Evolutionary conservation across 2,329 filamentous ascomycete genomes (phyloP), one percentile per base, ranked within the genome.

Genomic region (Aspergillaceae sp.): DNA sequence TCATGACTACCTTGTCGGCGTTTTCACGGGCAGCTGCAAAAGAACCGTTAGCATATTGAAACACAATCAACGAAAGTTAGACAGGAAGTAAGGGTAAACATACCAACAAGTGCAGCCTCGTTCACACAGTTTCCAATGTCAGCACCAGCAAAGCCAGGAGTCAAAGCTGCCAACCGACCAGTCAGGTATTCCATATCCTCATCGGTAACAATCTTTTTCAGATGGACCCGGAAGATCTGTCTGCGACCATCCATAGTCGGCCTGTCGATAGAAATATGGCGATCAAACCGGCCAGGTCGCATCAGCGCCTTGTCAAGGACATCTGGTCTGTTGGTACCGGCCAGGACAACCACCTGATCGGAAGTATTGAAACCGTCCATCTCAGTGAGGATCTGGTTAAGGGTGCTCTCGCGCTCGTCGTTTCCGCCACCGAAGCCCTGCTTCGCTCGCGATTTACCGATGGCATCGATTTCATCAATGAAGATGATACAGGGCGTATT

Each of bases 341-440:
- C 92, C 51, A 98, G 78, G 30, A 98, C 92, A 44, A 98, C 91
- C 37, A 98, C 87, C 71, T 97, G 91, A 61, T 97, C 91, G 2
- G 84, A 81, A 5, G 91, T 97, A 70, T 96, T 96, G 81, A 97
- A 97, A 48, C 91, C 92, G 65, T 98, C 92, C 92, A 98, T 98
- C 68, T 98, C 92, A 0, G 92, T 98, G 45, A 98, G 75, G 51
- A 98, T 97, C 71, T 98, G 92, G 70, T 98, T 98, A 29, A 98
- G 82, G 0, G 92, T 98, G 41, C 87, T 87, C 71, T 98, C 92
- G 51, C 92, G 85, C 72, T 98, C 92, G 63, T 98, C 92, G 62
- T 97, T 97, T 51, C 92, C 92, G 53, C 91, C 90, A 35, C 86
- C 85, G 48, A 87, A 87, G 53, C 84, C 85, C 33, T 84, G 80